Evolutionary conservation across 192 early-diverging fungal genomes (phyloP).

Genomic region (Neocallimastix lanati): DNA sequence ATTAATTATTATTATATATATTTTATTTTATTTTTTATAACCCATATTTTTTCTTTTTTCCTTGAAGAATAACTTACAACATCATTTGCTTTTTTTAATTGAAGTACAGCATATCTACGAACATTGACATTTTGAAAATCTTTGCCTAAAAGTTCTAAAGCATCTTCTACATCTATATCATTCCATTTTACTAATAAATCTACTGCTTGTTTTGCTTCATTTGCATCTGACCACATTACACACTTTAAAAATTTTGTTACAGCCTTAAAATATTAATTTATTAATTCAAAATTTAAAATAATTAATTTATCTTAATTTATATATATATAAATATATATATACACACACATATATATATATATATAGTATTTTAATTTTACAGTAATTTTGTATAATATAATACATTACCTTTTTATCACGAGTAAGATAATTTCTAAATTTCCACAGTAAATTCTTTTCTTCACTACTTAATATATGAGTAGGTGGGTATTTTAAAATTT

Average conservation of each 20-base stretch:
- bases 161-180: constrained; percentile 86
- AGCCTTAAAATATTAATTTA: too few species aligned
- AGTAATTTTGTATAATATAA: too few species aligned
- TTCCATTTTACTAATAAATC: constrained; percentile 76
- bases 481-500: constrained; percentile 80
- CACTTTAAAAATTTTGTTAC: constrained; percentile 95
- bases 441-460: constrained; percentile 95
- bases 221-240: constrained; percentile 82
- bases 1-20: too few species aligned
- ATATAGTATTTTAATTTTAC: too few species aligned
- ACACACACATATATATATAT: too few species aligned
- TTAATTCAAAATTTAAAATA: too few species aligned
- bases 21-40: too few species aligned
- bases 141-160: constrained; percentile 76
- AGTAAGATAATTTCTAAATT: constrained; percentile 88
- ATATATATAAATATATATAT: too few species aligned
- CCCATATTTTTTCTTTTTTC: too few species aligned
- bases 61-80: constrained; percentile 60
- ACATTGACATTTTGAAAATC: constrained; percentile 71
- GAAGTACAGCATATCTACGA: constrained; percentile 69
- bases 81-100: constrained; percentile 75
- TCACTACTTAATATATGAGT: constrained; percentile 61
- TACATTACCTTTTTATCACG: constrained; percentile 79
- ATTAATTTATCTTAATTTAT: too few species aligned
- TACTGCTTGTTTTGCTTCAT: constrained; percentile 80